phyloP scores from a whole-genome alignment of 768 basidiomycete genomes.

The Strobilomyces dryophilus region DNA sequence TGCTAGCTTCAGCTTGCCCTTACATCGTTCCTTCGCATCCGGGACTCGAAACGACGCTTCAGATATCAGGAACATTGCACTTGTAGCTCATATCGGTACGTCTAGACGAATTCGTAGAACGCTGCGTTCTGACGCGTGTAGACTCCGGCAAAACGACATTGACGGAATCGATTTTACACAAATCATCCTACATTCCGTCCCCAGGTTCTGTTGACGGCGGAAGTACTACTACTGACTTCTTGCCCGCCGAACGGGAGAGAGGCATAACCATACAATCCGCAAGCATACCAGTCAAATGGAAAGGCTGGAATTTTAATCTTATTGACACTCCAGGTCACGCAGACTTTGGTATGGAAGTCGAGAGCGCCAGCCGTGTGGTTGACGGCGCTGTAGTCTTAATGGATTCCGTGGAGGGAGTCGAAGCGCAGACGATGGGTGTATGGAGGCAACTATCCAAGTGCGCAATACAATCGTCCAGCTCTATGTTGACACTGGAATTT shows the following conservation, averaged over 20 bases:
- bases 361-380: constrained; percentile 85
- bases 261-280: constrained; percentile 93
- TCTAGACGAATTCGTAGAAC: not conserved
- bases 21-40: constrained; percentile 22
- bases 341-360: constrained; percentile 96
- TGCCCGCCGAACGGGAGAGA: constrained; percentile 84
- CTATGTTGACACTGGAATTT: constrained; percentile 1
- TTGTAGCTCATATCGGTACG: constrained; percentile 87
- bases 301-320: constrained; percentile 79
- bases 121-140: constrained; percentile 26
- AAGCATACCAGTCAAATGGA: constrained; percentile 86
- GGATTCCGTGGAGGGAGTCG: constrained; percentile 89
- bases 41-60: constrained; percentile 31
- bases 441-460: constrained; percentile 86
- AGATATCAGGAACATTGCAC: constrained; percentile 69
- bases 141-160: constrained; percentile 90
- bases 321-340: constrained; percentile 92
- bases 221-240: constrained; percentile 86
- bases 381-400: constrained; percentile 87
- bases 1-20: not conserved
- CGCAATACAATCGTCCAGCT: constrained; percentile 18
- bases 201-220: constrained; percentile 87
- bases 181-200: constrained; percentile 64
- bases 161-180: constrained; percentile 81
- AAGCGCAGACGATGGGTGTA: constrained; percentile 86